Evolutionary conservation across 1,284 basidiomycete genomes (phyloP), one percentile per base, ranked within the genome.

Genomic region (Moesziomyces parantarcticus): DNA sequence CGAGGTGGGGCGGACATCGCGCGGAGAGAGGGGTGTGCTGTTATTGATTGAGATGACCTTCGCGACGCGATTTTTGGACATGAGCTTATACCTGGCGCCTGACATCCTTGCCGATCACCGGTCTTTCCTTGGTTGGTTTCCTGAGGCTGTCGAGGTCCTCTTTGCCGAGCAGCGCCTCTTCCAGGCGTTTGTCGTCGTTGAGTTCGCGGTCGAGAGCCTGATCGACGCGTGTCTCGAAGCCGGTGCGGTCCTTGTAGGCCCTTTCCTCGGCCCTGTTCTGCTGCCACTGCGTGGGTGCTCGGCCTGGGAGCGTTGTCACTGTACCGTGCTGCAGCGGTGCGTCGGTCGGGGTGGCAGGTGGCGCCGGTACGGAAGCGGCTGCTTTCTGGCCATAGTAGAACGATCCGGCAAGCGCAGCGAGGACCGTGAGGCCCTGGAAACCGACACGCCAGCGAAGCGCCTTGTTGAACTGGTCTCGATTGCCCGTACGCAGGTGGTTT

Each of bases 401-500:
- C 0, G 77, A 75, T 20, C 83, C 77, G 16, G 58, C 76, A 2
- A 79, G 65, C 0, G 82, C 82, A 3, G 79, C 76, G 10, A 75
- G 64, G 11, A 83, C 79, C 4, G 83, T 84, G 5, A 83, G 43
- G 13, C 81, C 78, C 56, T 84, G 83, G 40, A 83, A 77, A 8
- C 62, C 77, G 16, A 84, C 80, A 50, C 83, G 76, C 76, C 78
- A 84, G 25, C 83, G 76, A 16, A 84, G 71, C 9, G 78, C 78
- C 22, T 59, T 57, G 48, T 84, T 78, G 64, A 83, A 83, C 40
- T 76, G 53, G 26, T 75, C 56, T 11, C 78, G 75, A 58, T 84
- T 78, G 36, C 83, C 83, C 21, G 57, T 66, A 11, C 81, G 74
- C 9, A 84, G 72, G 48, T 81, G 71, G 32, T 79, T 56, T 6